Percentiles rank a stretch among this genome's conserved stretches.
Conservation (phyloP, 352 stramenopile genomes). For the Chrysophaeum taylorii region DNA sequence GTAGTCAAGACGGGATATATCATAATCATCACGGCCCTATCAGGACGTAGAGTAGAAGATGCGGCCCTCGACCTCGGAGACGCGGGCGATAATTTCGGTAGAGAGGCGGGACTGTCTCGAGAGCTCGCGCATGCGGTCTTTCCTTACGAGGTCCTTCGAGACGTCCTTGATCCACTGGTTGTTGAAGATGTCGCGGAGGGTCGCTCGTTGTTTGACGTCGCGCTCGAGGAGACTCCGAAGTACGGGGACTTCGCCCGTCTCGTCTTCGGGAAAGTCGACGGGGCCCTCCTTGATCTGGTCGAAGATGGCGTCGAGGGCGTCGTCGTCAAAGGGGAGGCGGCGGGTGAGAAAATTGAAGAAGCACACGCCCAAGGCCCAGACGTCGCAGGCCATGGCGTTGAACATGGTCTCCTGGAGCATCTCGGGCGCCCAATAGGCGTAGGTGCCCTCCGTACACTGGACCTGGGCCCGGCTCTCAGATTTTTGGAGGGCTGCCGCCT, state of each 20-base stretch:
- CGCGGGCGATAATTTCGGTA: no score
- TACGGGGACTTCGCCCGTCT: neutral
- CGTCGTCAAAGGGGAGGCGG: neutral
- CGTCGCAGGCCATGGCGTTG: neutral
- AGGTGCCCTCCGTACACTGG: neutral
- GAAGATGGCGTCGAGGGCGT: neutral
- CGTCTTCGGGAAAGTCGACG: neutral
- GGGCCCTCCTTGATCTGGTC: neutral
- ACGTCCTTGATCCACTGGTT: neutral
- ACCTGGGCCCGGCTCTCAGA: neutral
- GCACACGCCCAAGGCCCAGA: neutral
- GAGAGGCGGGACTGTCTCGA: no score
- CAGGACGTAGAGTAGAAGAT: no score
- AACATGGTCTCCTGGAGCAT: neutral
- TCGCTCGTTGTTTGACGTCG: neutral
- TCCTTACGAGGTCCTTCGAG: no score
- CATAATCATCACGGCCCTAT: no score
- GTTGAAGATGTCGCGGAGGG: neutral
- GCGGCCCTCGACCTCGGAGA: no score
- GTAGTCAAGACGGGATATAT: no score
- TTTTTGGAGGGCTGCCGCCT: neutral
- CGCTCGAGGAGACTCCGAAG: neutral
- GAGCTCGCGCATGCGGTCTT: no score
- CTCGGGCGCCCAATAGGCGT: slow-evolving; percentile 5
- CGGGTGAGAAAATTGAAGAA: neutral